These are phyloP conservation scores for Glycine tomentella DNA, from an alignment of 306 rosid species.

Conservation along the genomic window DNA sequence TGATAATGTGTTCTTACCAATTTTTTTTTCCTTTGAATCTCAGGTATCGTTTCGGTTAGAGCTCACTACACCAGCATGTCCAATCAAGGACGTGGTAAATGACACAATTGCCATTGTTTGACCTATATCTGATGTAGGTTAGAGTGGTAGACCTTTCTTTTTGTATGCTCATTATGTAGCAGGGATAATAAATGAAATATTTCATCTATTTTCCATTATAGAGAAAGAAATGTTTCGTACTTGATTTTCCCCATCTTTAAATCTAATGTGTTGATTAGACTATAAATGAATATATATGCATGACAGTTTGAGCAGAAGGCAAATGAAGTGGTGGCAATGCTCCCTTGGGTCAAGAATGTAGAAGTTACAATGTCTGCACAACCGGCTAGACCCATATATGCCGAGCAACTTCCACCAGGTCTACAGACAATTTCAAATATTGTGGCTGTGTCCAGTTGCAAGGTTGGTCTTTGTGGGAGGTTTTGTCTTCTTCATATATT, in stretches of 20 bases:
- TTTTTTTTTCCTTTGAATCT: constrained; percentile 52
- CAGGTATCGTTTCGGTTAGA: constrained; percentile 99
- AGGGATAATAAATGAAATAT: constrained; percentile 44
- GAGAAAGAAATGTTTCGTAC: not conserved
- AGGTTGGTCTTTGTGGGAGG: constrained; percentile 60
- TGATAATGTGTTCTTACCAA: constrained; percentile 53
- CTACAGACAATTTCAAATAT: constrained; percentile 86
- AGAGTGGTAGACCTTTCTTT: constrained; percentile 75
- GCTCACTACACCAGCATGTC: constrained; percentile 99
- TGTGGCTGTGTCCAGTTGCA: constrained; percentile 97
- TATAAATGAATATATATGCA: constrained; percentile 19
- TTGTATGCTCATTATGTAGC: constrained; percentile 42
- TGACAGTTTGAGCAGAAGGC: constrained; percentile 96
- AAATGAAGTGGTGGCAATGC: constrained; percentile 83
- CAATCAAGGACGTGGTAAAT: constrained; percentile 99
- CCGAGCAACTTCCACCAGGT: constrained; percentile 89
- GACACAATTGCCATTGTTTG: constrained; percentile 80
- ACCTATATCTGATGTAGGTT: constrained; percentile 72
- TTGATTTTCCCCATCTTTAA: constrained; percentile 37
- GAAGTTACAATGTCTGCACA: constrained; percentile 96
- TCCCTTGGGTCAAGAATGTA: constrained; percentile 89
- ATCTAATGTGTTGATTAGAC: constrained; percentile 40
- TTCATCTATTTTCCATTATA: constrained; percentile 33
- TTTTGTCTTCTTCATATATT: constrained; percentile 40
- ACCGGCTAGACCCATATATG: constrained; percentile 81